phyloP scores from a whole-genome alignment of 2,329 filamentous ascomycete species.

The Cercospora sp. region DNA sequence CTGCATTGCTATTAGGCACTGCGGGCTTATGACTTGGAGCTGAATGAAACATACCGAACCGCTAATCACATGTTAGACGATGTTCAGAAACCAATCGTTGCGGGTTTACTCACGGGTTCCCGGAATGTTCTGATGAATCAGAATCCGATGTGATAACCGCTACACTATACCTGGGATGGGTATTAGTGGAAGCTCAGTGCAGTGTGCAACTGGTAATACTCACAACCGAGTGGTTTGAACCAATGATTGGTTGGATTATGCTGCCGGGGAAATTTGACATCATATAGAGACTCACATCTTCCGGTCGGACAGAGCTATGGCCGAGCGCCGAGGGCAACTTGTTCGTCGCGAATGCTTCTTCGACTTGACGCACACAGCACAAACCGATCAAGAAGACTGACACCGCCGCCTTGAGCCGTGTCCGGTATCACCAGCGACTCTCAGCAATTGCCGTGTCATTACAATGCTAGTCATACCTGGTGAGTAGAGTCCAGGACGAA shows the following conservation, averaged over 20 bases:
- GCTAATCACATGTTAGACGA: not conserved
- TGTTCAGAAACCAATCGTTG: not conserved
- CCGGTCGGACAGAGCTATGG: too few species aligned
- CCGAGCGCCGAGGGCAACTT: too few species aligned
- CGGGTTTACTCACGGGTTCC: not conserved
- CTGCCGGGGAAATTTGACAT: too few species aligned
- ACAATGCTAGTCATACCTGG: not conserved
- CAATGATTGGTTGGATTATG: not conserved
- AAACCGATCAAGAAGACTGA: too few species aligned
- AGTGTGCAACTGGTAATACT: not conserved
- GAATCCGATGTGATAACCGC: constrained; percentile 13
- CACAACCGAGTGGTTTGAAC: not conserved
- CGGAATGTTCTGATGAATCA: not conserved
- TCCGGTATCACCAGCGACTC: too few species aligned
- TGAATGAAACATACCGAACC: not conserved
- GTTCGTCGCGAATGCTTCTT: too few species aligned
- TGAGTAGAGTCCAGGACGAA: not conserved
- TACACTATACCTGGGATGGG: not conserved
- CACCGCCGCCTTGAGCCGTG: too few species aligned
- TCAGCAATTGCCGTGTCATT: not conserved
- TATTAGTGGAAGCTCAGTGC: not conserved
- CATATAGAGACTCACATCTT: too few species aligned
- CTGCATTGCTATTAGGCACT: not conserved
- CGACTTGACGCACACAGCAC: too few species aligned
- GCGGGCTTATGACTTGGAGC: not conserved